Conservation (phyloP, 1,139 yeast species). For the Diutina neorugosa region DNA sequence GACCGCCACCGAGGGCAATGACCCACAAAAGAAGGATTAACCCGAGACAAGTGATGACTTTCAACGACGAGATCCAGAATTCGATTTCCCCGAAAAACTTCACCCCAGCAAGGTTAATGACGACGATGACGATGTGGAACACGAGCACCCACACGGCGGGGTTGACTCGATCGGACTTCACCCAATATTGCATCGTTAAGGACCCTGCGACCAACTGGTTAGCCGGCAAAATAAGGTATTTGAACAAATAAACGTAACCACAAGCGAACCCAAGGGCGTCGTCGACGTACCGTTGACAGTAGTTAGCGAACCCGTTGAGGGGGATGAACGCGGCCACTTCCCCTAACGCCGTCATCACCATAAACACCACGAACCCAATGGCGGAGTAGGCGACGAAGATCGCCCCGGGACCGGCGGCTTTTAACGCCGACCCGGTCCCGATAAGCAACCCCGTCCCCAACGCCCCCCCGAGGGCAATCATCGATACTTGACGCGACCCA, state of each 20-base stretch:
- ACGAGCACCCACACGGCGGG: constrained; percentile 53
- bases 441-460: constrained; percentile 55
- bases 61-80: constrained; percentile 50
- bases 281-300: constrained; percentile 55
- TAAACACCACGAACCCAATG: constrained; percentile 52
- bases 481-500: constrained; percentile 60
- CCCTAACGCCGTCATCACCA: constrained; percentile 62
- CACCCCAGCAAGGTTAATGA: constrained; percentile 26
- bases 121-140: constrained; percentile 30
- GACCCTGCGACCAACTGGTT: constrained; percentile 50
- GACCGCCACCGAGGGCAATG: constrained; percentile 48
- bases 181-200: constrained; percentile 52
- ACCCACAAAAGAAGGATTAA: constrained; percentile 36
- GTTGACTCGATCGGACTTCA: constrained; percentile 23
- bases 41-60: constrained; percentile 46
- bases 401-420: constrained; percentile 59
- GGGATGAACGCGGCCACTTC: constrained; percentile 70
- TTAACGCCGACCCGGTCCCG: constrained; percentile 57
- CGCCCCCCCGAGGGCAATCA: constrained; percentile 54
- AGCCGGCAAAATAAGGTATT: constrained; percentile 55
- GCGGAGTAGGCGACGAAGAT: constrained; percentile 47
- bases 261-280: constrained; percentile 67
- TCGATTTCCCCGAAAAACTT: constrained; percentile 56
- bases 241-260: constrained; percentile 53
- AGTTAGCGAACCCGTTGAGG: constrained; percentile 61